A percentile compares a stretch with the other conserved stretches of the same genome.
Evolutionary conservation across 495 filamentous ascomycete genomes (phyloP).

Genomic region (Aspergillus panamensis): DNA sequence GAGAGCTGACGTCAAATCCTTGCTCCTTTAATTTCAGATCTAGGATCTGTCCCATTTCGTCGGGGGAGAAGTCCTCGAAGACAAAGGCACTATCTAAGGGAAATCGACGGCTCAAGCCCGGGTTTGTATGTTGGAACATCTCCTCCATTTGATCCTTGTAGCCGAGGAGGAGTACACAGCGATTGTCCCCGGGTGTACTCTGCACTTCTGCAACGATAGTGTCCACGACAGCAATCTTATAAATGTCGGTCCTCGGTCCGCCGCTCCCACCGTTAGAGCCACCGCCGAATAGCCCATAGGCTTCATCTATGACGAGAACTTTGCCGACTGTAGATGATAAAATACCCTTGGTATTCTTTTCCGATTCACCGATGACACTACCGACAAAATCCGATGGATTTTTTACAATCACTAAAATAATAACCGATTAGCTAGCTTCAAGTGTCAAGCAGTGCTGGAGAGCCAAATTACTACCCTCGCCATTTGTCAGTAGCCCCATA

Average conservation of each 20-base stretch:
- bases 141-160: conserved; percentile 72
- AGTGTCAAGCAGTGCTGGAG: neutral
- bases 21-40: conserved; percentile 52
- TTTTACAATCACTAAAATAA: conserved; percentile 53
- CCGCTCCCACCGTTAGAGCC: conserved; percentile 19
- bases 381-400: conserved; percentile 75
- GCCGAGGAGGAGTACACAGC: conserved; percentile 72
- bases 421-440: neutral
- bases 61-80: conserved; percentile 67
- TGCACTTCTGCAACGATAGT: conserved; percentile 86
- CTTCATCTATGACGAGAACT: conserved; percentile 75
- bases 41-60: conserved; percentile 52
- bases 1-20: conserved; percentile 39
- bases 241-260: conserved; percentile 44
- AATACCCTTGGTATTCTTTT: conserved; percentile 69
- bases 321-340: conserved; percentile 64
- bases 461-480: conserved; percentile 49
- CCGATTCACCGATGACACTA: conserved; percentile 58
- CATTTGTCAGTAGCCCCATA: conserved; percentile 57
- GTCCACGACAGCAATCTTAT: conserved; percentile 63
- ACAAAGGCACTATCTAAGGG: conserved; percentile 59
- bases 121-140: conserved; percentile 81
- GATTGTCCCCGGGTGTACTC: conserved; percentile 69
- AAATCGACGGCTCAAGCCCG: conserved; percentile 68
- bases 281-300: conserved; percentile 54